Conservation (phyloP, 2,329 filamentous ascomycete species). For the Venturiaceae sp. region DNA sequence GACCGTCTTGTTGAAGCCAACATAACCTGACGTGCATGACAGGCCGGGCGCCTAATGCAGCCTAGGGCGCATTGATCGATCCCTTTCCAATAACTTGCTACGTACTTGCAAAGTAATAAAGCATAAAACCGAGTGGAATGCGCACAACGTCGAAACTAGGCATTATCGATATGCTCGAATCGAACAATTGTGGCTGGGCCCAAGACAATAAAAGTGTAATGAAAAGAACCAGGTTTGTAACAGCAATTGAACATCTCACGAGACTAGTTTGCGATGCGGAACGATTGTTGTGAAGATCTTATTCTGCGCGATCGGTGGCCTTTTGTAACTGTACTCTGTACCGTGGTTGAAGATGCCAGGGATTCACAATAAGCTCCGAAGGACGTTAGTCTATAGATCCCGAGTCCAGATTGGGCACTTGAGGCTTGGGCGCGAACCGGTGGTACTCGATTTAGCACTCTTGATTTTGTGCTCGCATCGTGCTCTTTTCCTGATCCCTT, state of each 20-base stretch:
- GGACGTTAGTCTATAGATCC: background rate
- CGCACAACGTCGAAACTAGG: background rate
- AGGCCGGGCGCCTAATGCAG: background rate
- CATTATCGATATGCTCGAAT: background rate
- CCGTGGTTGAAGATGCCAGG: background rate
- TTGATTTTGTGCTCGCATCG: background rate
- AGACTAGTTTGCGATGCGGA: background rate
- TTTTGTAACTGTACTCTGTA: background rate
- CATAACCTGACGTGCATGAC: conserved; percentile 1
- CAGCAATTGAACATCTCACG: background rate
- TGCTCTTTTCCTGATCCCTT: background rate
- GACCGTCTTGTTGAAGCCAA: background rate
- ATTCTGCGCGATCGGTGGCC: background rate
- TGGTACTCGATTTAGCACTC: background rate
- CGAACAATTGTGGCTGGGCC: background rate
- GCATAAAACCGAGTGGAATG: background rate
- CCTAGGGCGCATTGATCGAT: background rate
- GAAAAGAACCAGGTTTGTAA: background rate
- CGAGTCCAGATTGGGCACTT: background rate
- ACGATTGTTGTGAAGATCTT: background rate
- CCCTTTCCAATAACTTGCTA: background rate
- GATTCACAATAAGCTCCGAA: conserved; percentile 1
- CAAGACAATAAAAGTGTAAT: background rate
- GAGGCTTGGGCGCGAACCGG: background rate
- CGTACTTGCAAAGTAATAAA: background rate